Evolutionary conservation across 2,329 filamentous ascomycete species (phyloP).

Genomic region (Seiridium cupressi): DNA sequence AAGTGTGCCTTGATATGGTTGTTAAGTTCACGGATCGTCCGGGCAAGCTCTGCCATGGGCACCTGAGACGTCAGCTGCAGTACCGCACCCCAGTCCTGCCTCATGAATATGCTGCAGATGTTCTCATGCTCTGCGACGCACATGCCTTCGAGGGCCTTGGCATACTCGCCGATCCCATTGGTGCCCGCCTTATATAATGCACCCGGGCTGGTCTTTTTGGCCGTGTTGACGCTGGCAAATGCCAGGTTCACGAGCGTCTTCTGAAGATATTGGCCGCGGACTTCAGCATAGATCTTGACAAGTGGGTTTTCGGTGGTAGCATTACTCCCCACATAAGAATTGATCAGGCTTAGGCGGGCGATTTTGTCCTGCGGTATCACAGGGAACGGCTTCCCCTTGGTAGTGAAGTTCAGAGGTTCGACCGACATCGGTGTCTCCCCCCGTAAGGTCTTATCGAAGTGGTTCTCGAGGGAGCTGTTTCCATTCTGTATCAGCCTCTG

Average conservation of each 20-base stretch:
- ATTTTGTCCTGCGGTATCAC: constrained; percentile 73
- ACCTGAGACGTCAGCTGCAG: constrained; percentile 77
- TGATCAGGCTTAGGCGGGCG: constrained; percentile 75
- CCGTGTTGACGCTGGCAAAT: constrained; percentile 78
- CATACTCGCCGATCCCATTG: constrained; percentile 89
- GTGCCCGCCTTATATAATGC: constrained; percentile 84
- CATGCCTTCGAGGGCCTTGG: constrained; percentile 81
- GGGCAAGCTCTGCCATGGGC: constrained; percentile 76
- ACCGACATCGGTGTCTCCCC: constrained; percentile 76
- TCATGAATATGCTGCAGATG: constrained; percentile 80
- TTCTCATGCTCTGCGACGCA: constrained; percentile 89
- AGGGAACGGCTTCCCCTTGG: constrained; percentile 84
- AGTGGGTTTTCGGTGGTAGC: constrained; percentile 64
- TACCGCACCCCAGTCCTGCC: constrained; percentile 79
- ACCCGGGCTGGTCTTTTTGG: constrained; percentile 77
- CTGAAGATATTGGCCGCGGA: constrained; percentile 83
- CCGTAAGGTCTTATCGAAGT: constrained; percentile 75
- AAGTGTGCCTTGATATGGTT: constrained; percentile 83
- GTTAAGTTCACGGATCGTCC: constrained; percentile 86
- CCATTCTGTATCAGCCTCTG: constrained; percentile 75
- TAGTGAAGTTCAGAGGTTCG: constrained; percentile 89
- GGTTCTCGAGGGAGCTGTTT: constrained; percentile 77
- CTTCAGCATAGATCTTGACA: constrained; percentile 81
- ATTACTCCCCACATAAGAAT: constrained; percentile 68
- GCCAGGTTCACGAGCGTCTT: constrained; percentile 82